These are phyloP conservation scores for Terfezia claveryi DNA, from an alignment of 495 filamentous ascomycete species.

Conservation along the genomic window DNA sequence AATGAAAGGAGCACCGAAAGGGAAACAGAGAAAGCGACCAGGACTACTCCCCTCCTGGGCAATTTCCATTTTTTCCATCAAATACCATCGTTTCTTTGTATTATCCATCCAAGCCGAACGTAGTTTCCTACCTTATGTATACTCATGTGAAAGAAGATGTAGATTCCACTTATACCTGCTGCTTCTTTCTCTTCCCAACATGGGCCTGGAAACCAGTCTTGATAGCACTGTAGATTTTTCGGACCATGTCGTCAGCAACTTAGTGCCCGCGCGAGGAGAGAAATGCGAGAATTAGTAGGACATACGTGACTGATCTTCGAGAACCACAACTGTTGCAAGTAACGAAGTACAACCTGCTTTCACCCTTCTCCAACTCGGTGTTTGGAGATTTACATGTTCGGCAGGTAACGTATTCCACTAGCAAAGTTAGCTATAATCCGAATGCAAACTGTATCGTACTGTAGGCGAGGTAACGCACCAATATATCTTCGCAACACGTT, in stretches of 20 bases:
- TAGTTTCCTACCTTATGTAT: too few species aligned
- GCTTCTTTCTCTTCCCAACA: conserved; percentile 73
- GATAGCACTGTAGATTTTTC: conserved; percentile 37
- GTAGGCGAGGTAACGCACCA: conserved; percentile 31
- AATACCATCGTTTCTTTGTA: too few species aligned
- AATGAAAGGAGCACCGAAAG: too few species aligned
- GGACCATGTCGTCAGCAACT: not conserved
- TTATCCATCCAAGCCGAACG: too few species aligned
- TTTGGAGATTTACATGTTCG: conserved; percentile 90
- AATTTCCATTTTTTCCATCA: too few species aligned
- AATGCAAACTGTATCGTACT: not conserved
- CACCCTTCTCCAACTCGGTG: conserved; percentile 92
- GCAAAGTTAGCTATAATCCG: conserved; percentile 9
- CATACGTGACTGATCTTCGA: conserved; percentile 57
- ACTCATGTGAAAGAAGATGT: too few species aligned
- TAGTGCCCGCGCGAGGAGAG: not conserved
- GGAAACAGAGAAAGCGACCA: too few species aligned
- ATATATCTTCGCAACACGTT: conserved; percentile 87
- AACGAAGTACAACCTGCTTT: conserved; percentile 81
- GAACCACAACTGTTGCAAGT: conserved; percentile 77
- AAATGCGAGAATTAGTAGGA: not conserved
- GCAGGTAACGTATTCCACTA: conserved; percentile 95
- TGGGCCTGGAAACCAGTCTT: conserved; percentile 99
- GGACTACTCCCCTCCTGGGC: too few species aligned
- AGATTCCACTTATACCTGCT: conserved; percentile 23